These are phyloP conservation scores for Primulina huaijiensis DNA, from an alignment of 257 asterid species.

Conservation along the genomic window DNA sequence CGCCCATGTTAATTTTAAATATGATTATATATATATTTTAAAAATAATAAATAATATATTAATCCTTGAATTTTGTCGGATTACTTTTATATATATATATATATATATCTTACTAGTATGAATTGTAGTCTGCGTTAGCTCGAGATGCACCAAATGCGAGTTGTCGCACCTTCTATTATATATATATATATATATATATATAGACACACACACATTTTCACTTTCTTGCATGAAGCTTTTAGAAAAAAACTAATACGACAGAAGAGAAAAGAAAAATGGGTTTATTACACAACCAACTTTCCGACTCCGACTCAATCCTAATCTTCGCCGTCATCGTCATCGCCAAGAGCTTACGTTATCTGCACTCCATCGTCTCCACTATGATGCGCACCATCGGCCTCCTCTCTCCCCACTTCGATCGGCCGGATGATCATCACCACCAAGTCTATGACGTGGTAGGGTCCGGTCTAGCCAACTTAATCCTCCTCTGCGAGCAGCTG, in stretches of 20 bases:
- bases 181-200: not conserved
- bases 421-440: not conserved
- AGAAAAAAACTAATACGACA: not conserved
- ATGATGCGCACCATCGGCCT: not conserved
- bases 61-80: too few relatives aligned
- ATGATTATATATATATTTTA: too few relatives aligned
- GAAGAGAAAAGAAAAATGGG: constrained; percentile 7
- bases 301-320: constrained; percentile 11
- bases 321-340: not conserved
- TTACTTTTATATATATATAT: too few relatives aligned
- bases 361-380: not conserved
- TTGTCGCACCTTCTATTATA: too few relatives aligned
- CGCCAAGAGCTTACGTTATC: constrained; percentile 17
- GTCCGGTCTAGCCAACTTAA: constrained; percentile 14
- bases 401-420: not conserved
- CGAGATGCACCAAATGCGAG: too few relatives aligned
- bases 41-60: too few relatives aligned
- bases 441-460: not conserved
- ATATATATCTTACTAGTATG: too few relatives aligned
- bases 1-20: too few relatives aligned
- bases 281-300: constrained; percentile 12
- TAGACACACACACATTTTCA: not conserved
- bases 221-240: not conserved
- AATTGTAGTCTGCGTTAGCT: too few relatives aligned
- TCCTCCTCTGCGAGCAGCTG: constrained; percentile 10